phyloP scores from a whole-genome alignment of 768 basidiomycete species.

The Amylocystis lapponica region DNA sequence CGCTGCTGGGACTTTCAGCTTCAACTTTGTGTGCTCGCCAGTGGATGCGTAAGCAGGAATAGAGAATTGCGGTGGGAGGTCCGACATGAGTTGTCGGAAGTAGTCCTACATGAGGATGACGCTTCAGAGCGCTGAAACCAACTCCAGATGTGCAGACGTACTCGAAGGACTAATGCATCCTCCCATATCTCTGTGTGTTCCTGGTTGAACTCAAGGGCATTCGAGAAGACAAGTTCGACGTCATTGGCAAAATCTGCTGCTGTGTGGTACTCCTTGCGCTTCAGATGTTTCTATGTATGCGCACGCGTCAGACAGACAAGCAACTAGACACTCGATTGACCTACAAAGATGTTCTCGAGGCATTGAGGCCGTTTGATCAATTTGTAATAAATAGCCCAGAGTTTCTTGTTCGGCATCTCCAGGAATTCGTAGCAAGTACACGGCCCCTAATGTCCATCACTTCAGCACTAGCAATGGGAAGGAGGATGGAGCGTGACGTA shows the following conservation, averaged over 20 bases:
- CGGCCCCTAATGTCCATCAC: slow-evolving; percentile 45
- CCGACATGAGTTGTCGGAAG: slow-evolving; percentile 72
- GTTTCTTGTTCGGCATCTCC: slow-evolving; percentile 75
- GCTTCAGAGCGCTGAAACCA: slow-evolving; percentile 5
- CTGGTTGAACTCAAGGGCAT: slow-evolving; percentile 84
- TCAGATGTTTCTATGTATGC: slow-evolving; percentile 64
- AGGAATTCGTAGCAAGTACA: slow-evolving; percentile 71
- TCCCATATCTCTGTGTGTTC: slow-evolving; percentile 83
- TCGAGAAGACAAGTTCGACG: slow-evolving; percentile 85
- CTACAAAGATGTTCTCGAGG: slow-evolving; percentile 69
- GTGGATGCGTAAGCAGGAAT: slow-evolving; percentile 47
- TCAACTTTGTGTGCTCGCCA: slow-evolving; percentile 60
- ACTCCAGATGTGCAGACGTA: slow-evolving; percentile 28
- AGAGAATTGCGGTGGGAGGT: slow-evolving; percentile 63
- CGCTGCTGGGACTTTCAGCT: slow-evolving; percentile 57
- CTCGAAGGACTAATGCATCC: slow-evolving; percentile 63
- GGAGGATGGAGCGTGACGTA: slow-evolving; percentile 32
- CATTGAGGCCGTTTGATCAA: slow-evolving; percentile 75
- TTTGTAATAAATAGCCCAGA: slow-evolving; percentile 77
- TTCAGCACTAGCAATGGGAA: slow-evolving; percentile 2
- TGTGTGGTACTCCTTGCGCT: slow-evolving; percentile 69
- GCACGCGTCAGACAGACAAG: too few species aligned
- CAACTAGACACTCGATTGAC: too few species aligned
- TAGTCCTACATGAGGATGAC: slow-evolving; percentile 42
- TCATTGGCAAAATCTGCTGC: slow-evolving; percentile 75